Percentiles rank a stretch among this genome's conserved stretches.
Conservation (phyloP, 768 basidiomycete genomes). For the Agrocybe chaxingu region DNA sequence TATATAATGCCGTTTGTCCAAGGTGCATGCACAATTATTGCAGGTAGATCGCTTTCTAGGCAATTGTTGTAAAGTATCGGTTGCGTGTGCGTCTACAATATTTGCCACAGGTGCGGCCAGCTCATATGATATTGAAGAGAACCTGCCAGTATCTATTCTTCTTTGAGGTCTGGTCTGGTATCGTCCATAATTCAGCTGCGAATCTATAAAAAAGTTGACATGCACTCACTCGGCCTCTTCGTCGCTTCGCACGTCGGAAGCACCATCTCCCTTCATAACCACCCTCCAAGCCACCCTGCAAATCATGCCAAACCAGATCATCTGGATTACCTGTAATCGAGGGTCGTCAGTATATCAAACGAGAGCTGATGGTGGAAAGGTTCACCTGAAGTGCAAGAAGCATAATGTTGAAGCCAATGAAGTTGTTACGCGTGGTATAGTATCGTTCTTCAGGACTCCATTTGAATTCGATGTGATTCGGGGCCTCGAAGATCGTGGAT, state of each 20-base stretch:
- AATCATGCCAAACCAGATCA: conserved; percentile 87
- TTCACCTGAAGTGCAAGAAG: conserved; percentile 61
- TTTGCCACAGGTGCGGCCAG: conserved; percentile 3
- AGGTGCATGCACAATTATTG: conserved; percentile 6
- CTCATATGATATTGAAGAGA: conserved; percentile 3
- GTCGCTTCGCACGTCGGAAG: conserved; percentile 84
- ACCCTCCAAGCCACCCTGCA: conserved; percentile 81
- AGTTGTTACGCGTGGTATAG: conserved; percentile 48
- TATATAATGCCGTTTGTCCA: conserved; percentile 1
- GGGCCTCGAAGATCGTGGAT: conserved; percentile 52
- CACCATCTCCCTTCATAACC: conserved; percentile 63
- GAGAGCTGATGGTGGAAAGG: not conserved
- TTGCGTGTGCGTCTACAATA: conserved; percentile 5
- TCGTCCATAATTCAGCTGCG: conserved; percentile 7
- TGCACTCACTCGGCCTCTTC: conserved; percentile 56
- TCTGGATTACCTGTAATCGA: conserved; percentile 56
- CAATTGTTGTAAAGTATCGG: conserved; percentile 6
- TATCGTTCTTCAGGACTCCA: conserved; percentile 61
- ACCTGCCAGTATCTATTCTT: conserved; percentile 15
- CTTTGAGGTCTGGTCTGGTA: conserved; percentile 28
- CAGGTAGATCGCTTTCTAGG: conserved; percentile 6
- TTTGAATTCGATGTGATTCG: conserved; percentile 42
- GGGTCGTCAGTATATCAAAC: conserved; percentile 8
- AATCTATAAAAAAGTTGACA: conserved; percentile 3
- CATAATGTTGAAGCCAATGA: conserved; percentile 48